Conservation (phyloP, 2,329 filamentous ascomycete genomes). For the Neofusicoccum umdonicola region DNA sequence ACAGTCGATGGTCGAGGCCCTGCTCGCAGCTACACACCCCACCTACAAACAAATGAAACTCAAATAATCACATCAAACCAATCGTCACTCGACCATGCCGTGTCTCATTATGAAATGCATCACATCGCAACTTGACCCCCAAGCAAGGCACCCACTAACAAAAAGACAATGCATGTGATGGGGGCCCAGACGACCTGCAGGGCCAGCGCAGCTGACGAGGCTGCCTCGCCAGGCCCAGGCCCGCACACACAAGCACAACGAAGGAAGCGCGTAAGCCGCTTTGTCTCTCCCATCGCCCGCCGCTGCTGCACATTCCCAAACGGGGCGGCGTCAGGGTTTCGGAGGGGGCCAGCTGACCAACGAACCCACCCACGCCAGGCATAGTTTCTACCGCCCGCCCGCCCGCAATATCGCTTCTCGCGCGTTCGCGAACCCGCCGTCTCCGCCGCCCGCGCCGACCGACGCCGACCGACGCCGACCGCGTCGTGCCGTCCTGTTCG, state of each 20-base stretch:
- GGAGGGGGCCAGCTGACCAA: background rate
- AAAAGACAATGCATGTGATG: background rate
- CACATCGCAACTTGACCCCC: background rate
- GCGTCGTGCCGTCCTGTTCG: background rate
- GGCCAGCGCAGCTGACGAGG: constrained; percentile 11
- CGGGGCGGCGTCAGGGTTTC: background rate
- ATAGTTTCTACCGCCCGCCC: background rate
- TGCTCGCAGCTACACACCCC: background rate
- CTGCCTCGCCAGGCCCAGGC: background rate
- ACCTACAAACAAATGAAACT: background rate
- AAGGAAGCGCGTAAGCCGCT: constrained; percentile 12
- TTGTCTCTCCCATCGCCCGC: background rate
- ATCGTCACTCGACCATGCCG: background rate
- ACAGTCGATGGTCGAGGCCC: constrained; percentile 11
- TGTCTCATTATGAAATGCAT: constrained; percentile 9
- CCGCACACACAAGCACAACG: background rate
- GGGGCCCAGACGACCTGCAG: background rate
- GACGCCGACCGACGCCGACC: background rate
- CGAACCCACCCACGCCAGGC: background rate
- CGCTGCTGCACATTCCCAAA: constrained; percentile 4
- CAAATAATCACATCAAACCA: constrained; percentile 5
- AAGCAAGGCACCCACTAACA: background rate
- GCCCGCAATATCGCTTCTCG: background rate
- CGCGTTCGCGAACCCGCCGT: background rate
- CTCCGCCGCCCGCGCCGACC: background rate